phyloP scores from a whole-genome alignment of 2,329 filamentous ascomycete genomes.

The Arthrobotrys pseudoclavata region DNA sequence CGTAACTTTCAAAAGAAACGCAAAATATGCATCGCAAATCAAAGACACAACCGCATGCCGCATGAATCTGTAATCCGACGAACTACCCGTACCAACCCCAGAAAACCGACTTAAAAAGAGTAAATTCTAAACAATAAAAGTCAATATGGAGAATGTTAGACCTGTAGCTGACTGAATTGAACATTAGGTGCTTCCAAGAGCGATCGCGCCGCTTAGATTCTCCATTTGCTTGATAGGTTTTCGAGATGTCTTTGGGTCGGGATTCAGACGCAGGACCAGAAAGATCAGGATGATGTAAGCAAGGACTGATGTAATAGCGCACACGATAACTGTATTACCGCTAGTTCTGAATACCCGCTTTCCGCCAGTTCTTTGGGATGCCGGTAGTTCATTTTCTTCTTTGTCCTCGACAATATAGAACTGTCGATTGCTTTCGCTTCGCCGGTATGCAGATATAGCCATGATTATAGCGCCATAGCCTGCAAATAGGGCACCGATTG shows the following conservation, averaged over 20 bases:
- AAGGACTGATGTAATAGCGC: conserved; percentile 39
- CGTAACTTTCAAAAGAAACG: too few species aligned
- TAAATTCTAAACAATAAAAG: not conserved
- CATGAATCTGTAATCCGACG: too few species aligned
- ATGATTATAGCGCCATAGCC: conserved; percentile 89
- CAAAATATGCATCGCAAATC: too few species aligned
- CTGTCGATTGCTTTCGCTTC: conserved; percentile 91
- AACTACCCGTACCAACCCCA: too few species aligned
- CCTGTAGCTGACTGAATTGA: not conserved
- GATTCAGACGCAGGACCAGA: conserved; percentile 31
- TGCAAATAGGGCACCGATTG: conserved; percentile 94
- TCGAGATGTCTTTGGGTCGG: conserved; percentile 32
- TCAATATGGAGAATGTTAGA: not conserved
- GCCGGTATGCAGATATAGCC: conserved; percentile 83
- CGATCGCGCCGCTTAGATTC: conserved; percentile 26
- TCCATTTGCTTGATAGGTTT: conserved; percentile 13
- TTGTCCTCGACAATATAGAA: conserved; percentile 75
- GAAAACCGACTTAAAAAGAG: too few species aligned
- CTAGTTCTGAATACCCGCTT: conserved; percentile 57
- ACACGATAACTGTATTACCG: conserved; percentile 58
- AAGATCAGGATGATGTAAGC: conserved; percentile 37
- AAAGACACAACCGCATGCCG: too few species aligned
- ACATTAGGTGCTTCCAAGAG: conserved; percentile 6
- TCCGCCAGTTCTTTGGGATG: conserved; percentile 7
- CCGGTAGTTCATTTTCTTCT: conserved; percentile 53